phyloP scores from a whole-genome alignment of 768 basidiomycete genomes.

The Suillus paluster region DNA sequence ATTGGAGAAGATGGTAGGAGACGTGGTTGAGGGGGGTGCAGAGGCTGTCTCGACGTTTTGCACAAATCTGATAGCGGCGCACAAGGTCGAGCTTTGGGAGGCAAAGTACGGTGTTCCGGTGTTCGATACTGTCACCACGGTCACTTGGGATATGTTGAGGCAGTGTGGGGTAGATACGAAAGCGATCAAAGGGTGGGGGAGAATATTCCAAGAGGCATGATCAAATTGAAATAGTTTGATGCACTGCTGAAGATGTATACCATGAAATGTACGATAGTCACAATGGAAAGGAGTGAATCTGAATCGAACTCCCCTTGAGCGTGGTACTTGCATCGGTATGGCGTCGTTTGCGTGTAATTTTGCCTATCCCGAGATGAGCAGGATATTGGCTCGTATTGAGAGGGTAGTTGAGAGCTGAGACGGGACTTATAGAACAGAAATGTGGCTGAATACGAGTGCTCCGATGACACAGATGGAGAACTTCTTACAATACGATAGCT shows the following conservation, averaged over 20 bases:
- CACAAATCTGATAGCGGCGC: neutral
- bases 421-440: too few relatives aligned
- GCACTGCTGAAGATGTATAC: neutral
- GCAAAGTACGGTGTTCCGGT: constrained; percentile 1
- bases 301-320: too few relatives aligned
- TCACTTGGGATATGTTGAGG: constrained; percentile 5
- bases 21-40: neutral
- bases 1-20: neutral
- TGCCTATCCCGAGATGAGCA: too few relatives aligned
- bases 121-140: constrained; percentile 2
- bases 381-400: too few relatives aligned
- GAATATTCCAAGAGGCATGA: constrained; percentile 1
- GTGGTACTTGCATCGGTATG: too few relatives aligned
- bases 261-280: neutral
- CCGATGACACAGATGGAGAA: too few relatives aligned
- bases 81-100: constrained; percentile 1
- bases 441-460: too few relatives aligned
- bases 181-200: constrained; percentile 4
- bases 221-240: neutral
- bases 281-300: neutral
- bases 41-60: constrained; percentile 1
- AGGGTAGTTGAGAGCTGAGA: too few relatives aligned
- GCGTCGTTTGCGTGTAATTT: too few relatives aligned
- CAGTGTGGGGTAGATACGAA: constrained; percentile 5
- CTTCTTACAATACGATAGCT: too few relatives aligned